Base-by-base conservation (phyloP, 2,329 filamentous ascomycete genomes). In the Fusarium sublunatum region DNA sequence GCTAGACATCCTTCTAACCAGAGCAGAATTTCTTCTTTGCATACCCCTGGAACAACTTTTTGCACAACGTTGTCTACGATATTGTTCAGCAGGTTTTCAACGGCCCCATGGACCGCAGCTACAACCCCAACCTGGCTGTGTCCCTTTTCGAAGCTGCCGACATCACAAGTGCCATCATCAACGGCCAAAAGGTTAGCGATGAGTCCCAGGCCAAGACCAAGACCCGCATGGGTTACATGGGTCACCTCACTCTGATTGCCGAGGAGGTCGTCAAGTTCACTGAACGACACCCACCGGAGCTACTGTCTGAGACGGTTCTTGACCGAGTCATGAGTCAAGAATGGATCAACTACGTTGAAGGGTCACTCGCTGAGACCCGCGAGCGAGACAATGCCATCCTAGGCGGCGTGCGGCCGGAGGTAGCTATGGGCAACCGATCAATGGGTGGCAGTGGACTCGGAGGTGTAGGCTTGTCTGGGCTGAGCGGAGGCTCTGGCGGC, bases 31-130 rank as follows among this genome's bases (percentile, higher is more conserved):
- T 98, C 81, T 99, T 99, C 79, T 99, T 99, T 81, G 88, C 90
- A 58, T 99, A 98, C 72, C 94, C 95, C 1, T 99, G 95, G 95
- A 99, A 99, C 78, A 99, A 99, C 76, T 99, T 99, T 74, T 84
- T 99, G 40, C 95, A 99, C 78, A 99, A 99, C 73, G 95, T 99
- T 39, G 95, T 99, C 43, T 99, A 99, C 74, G 95, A 99, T 75
- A 93, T 99, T 72, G 92, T 99, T 39, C 95, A 99, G 76, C 95
- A 99, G 80, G 95, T 99, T 1, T 98, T 99, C 77, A 99, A 99
- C 74, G 95, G 95, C 8, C 93, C 93, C 1, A 97, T 99, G 91
- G 94, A 98, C 69, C 90, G 93, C 58, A 93, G 95, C 26, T 97
- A 90, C 79, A 99, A 99, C 76, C 89, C 92, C 10, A 89, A 88